These are phyloP conservation scores for Yamadazyma sp. DNA, from an alignment of 805 yeast species.

Conservation along the genomic window DNA sequence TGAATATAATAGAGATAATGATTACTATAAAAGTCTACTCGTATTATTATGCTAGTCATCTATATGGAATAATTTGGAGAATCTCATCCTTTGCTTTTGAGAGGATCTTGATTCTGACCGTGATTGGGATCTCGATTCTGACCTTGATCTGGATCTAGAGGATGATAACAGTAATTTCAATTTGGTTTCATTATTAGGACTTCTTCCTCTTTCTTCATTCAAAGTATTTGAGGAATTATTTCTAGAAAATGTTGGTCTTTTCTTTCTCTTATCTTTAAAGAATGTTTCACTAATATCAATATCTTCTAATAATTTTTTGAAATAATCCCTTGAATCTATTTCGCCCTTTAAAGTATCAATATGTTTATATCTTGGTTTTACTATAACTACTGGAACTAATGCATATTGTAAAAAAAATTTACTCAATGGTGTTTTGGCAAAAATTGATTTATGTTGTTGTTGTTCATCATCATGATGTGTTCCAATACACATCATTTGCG, in stretches of 20 bases:
- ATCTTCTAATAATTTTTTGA: conserved; percentile 30
- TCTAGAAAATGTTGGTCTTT: conserved; percentile 9
- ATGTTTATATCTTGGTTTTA: conserved; percentile 36
- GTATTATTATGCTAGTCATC: background rate
- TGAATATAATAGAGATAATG: background rate
- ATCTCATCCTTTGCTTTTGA: conserved; percentile 7
- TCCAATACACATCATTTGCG: conserved; percentile 46
- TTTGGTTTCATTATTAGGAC: conserved; percentile 2
- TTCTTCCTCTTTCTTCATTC: conserved; percentile 19
- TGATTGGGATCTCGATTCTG: conserved; percentile 15
- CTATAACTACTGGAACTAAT: conserved; percentile 42
- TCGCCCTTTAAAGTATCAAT: conserved; percentile 28
- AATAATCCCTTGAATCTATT: conserved; percentile 32
- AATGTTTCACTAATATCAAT: conserved; percentile 21
- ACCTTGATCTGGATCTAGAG: conserved; percentile 18
- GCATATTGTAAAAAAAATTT: conserved; percentile 42
- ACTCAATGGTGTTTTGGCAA: conserved; percentile 34
- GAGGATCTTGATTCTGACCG: conserved; percentile 5
- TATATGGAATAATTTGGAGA: conserved; percentile 16
- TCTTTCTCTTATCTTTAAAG: conserved; percentile 16
- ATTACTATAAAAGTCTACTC: background rate
- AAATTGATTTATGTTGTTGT: conserved; percentile 22
- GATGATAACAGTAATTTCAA: conserved; percentile 8
- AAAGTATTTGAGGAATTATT: conserved; percentile 4
- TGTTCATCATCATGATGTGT: conserved; percentile 31